Evolutionary conservation across 306 rosid species (phyloP).

Genomic region (Prinsepia uniflora): DNA sequence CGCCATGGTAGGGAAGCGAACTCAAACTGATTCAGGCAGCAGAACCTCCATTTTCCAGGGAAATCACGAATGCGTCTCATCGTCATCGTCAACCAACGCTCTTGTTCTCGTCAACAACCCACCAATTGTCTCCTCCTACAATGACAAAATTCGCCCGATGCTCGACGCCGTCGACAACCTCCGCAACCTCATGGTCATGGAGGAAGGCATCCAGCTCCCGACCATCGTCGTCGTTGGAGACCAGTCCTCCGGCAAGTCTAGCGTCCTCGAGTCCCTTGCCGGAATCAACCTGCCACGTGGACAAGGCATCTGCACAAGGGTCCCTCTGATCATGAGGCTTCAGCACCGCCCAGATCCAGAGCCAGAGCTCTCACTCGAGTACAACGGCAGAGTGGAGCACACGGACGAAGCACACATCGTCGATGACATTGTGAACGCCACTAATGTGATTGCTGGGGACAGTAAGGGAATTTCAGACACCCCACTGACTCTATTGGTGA

Average conservation of each 20-base stretch:
- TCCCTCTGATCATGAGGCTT: not conserved
- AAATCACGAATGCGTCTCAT: too few relatives aligned
- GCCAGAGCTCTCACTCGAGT: not conserved
- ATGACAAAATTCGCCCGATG: not conserved
- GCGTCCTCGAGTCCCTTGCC: constrained; percentile 2
- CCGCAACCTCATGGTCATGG: not conserved
- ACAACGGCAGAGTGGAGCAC: not conserved
- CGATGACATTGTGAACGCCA: not conserved
- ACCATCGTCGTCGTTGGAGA: not conserved
- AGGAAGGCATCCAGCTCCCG: constrained; percentile 1
- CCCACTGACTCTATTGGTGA: constrained; percentile 1
- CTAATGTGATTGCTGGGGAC: not conserved
- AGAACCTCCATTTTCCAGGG: too few relatives aligned
- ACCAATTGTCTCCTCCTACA: not conserved
- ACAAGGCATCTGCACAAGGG: constrained; percentile 6
- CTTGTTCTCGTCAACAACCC: not conserved
- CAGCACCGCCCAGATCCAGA: not conserved
- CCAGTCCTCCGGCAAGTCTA: not conserved
- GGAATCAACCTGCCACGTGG: not conserved
- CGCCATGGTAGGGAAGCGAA: too few relatives aligned
- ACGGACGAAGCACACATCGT: not conserved
- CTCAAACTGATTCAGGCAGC: too few relatives aligned
- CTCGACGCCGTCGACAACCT: constrained; percentile 2
- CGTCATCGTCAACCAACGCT: too few relatives aligned
- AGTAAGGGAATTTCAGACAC: not conserved